Evolutionary conservation across 768 basidiomycete genomes (phyloP).

Genomic region (Peribolospora kevripleyi): DNA sequence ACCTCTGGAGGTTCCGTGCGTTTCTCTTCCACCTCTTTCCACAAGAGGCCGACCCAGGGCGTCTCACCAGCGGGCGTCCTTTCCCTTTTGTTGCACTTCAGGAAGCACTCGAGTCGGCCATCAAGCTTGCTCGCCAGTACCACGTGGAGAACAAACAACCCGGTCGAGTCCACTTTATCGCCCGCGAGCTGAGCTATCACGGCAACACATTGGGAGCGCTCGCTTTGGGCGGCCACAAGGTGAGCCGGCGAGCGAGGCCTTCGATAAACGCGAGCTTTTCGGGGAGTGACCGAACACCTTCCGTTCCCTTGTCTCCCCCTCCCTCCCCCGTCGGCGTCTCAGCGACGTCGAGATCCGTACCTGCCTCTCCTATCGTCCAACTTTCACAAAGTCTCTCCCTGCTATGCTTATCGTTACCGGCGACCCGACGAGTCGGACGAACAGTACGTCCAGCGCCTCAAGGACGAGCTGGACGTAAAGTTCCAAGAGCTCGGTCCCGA

Average conservation of each 20-base stretch:
- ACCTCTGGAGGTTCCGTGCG: slow-evolving; percentile 4
- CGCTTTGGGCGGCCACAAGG: slow-evolving; percentile 34
- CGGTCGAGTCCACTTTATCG: slow-evolving; percentile 9
- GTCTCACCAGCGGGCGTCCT: not conserved
- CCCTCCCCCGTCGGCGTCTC: not conserved
- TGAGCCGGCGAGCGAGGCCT: not conserved
- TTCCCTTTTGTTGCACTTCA: not conserved
- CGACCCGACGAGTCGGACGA: slow-evolving; percentile 6
- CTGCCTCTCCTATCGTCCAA: slow-evolving; percentile 3
- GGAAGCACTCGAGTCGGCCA: slow-evolving; percentile 12
- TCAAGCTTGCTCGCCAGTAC: slow-evolving; percentile 13
- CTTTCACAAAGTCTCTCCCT: slow-evolving; percentile 9
- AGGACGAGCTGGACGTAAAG: slow-evolving; percentile 11
- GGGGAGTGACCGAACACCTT: not conserved
- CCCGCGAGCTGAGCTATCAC: slow-evolving; percentile 11
- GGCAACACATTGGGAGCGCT: slow-evolving; percentile 20
- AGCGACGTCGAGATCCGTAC: slow-evolving; percentile 6
- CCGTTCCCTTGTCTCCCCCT: not conserved
- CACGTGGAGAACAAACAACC: slow-evolving; percentile 10
- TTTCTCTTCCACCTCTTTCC: not conserved
- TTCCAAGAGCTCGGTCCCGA: slow-evolving; percentile 7
- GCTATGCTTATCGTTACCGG: slow-evolving; percentile 4
- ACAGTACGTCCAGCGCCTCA: slow-evolving; percentile 7
- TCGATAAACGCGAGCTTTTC: not conserved
- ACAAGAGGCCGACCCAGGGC: too few relatives aligned